phyloP scores from a whole-genome alignment of 1,284 basidiomycete species.

The Apiotrichum mycotoxinovorans region DNA sequence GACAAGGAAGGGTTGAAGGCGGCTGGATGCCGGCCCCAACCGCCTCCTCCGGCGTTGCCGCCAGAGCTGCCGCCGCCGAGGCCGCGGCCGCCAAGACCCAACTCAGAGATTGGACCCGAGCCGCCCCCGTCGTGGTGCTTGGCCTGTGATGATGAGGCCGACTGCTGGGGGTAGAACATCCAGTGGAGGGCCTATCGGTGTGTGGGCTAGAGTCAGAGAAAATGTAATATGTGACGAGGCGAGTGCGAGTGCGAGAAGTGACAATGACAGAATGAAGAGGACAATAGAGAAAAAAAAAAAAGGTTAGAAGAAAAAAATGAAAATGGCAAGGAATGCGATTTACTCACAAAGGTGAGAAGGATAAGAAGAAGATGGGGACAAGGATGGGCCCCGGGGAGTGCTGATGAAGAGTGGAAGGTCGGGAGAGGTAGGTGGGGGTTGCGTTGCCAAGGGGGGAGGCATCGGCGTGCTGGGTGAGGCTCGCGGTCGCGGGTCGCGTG shows the following conservation, averaged over 20 bases:
- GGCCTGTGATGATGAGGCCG: conserved; percentile 27
- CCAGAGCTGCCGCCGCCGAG: conserved; percentile 9
- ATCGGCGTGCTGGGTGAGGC: conserved; percentile 18
- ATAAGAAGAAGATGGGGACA: conserved; percentile 5
- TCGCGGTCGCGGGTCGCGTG: neutral
- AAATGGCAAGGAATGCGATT: too few species aligned
- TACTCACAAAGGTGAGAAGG: neutral
- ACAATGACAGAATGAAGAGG: too few species aligned
- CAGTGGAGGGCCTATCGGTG: conserved; percentile 18
- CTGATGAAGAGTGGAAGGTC: conserved; percentile 8
- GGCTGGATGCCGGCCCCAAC: conserved; percentile 24
- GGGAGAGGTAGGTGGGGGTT: conserved; percentile 7
- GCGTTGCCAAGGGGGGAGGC: conserved; percentile 21
- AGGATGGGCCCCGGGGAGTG: conserved; percentile 8
- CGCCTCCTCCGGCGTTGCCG: conserved; percentile 11
- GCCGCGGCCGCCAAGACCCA: conserved; percentile 19
- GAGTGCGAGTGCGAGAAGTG: too few species aligned
- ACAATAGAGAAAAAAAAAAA: neutral
- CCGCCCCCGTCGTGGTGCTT: conserved; percentile 38
- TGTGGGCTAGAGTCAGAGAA: conserved; percentile 6
- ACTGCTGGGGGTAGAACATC: conserved; percentile 38
- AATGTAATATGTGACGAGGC: neutral
- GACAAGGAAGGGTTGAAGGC: conserved; percentile 22
- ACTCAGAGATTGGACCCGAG: conserved; percentile 20
- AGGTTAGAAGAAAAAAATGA: neutral